A percentile compares a stretch with the other conserved stretches of the same genome.
phyloP scores from a whole-genome alignment of 345 rosid genomes.

The Clausena lansium region DNA sequence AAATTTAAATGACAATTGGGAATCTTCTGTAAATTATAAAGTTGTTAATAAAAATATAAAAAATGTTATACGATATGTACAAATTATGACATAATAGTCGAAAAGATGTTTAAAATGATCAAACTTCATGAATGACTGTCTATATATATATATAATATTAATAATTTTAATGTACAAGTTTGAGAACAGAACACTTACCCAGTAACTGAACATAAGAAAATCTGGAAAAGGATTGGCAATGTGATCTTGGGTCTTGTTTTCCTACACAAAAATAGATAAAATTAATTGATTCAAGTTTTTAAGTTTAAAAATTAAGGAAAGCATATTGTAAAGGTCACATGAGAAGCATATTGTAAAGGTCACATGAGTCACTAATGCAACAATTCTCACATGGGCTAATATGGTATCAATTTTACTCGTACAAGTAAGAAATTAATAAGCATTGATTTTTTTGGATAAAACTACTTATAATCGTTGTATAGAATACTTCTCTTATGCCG shows the following conservation, averaged over 20 bases:
- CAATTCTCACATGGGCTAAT: no score
- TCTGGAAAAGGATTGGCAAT: slow-evolving; percentile 43
- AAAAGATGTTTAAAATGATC: neutral
- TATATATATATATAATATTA: no score
- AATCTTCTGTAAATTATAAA: neutral
- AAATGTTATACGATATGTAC: neutral
- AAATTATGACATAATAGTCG: neutral
- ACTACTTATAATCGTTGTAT: no score
- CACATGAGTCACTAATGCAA: no score
- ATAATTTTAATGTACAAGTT: neutral
- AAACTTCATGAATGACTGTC: neutral
- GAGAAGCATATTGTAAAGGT: no score
- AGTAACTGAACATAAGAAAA: slow-evolving; percentile 78
- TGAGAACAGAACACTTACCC: slow-evolving; percentile 45
- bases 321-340: no score
- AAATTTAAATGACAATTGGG: neutral
- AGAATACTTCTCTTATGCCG: no score
- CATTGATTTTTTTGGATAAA: no score
- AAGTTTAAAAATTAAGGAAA: no score
- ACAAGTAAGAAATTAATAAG: no score
- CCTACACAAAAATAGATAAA: slow-evolving; percentile 36
- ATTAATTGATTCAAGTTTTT: no score
- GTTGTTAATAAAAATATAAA: neutral
- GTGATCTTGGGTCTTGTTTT: slow-evolving; percentile 79
- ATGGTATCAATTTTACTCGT: no score